Percentiles rank a stretch among this genome's conserved stretches.
Evolutionary conservation across 164 flowering plant genomes (phyloP).

Genomic region (Platanus orientalis): DNA sequence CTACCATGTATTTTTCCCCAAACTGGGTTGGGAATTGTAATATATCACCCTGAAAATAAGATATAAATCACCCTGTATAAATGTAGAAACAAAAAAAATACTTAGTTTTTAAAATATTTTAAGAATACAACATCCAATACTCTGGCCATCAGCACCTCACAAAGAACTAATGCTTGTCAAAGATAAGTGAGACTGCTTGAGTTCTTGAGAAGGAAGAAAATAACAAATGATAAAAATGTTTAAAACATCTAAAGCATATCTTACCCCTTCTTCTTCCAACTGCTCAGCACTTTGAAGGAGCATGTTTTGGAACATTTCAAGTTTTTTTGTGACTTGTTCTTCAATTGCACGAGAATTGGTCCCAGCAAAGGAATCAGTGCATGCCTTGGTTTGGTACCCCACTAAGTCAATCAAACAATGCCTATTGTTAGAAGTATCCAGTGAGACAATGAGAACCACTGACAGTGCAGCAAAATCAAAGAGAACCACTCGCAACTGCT

Average conservation of each 20-base stretch:
- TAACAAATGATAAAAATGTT: background rate
- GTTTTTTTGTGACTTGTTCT: constrained; percentile 40
- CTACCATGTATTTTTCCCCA: no score
- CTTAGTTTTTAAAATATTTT: no score
- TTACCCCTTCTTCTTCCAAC: constrained; percentile 42
- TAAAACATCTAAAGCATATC: constrained; percentile 4
- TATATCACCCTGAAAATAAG: no score
- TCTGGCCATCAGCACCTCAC: background rate
- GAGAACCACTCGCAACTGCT: background rate
- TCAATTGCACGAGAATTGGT: constrained; percentile 36
- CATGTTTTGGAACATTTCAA: constrained; percentile 31
- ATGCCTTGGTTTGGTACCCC: constrained; percentile 39
- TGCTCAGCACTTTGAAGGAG: constrained; percentile 31
- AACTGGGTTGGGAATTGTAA: no score
- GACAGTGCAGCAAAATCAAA: no score
- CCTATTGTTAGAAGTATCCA: background rate
- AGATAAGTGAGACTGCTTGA: no score
- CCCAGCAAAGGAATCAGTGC: constrained; percentile 27
- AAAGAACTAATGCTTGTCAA: background rate
- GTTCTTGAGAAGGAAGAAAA: background rate
- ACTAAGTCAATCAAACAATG: constrained; percentile 26
- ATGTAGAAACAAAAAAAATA: no score
- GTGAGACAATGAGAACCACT: no score
- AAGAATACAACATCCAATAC: no score
- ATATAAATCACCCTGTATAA: no score